Evolutionary conservation across 352 stramenopile species (phyloP).

Genomic region (Phytophthora meadii): DNA sequence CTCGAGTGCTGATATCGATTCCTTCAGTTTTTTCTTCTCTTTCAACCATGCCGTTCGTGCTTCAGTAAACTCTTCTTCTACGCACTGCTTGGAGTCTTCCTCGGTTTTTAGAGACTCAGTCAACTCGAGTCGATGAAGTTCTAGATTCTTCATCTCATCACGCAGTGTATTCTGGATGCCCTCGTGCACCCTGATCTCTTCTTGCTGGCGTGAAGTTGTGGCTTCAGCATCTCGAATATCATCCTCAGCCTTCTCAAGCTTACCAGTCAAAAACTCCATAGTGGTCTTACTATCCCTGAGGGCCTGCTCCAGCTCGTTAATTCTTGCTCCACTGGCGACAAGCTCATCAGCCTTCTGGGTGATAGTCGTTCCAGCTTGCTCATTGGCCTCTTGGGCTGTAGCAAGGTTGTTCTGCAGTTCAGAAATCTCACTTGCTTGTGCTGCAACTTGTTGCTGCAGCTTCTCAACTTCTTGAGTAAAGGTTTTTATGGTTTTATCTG

Average conservation of each 20-base stretch:
- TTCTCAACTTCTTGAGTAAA: conserved; percentile 21
- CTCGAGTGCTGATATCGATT: conserved; percentile 26
- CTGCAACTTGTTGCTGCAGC: conserved; percentile 29
- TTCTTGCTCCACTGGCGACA: conserved; percentile 17
- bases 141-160: conserved; percentile 36
- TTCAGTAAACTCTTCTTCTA: conserved; percentile 27
- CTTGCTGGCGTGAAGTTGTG: conserved; percentile 8
- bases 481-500: conserved; percentile 28
- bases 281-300: conserved; percentile 15
- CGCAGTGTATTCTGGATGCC: conserved; percentile 31
- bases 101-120: conserved; percentile 36
- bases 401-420: conserved; percentile 29
- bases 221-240: conserved; percentile 34
- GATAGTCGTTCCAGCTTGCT: conserved; percentile 16
- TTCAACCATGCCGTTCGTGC: conserved; percentile 25
- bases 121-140: conserved; percentile 36
- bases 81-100: conserved; percentile 35
- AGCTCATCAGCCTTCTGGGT: conserved; percentile 23
- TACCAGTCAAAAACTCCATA: conserved; percentile 18
- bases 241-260: conserved; percentile 24
- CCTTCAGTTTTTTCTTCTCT: conserved; percentile 31
- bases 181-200: conserved; percentile 42
- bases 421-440: conserved; percentile 15
- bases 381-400: conserved; percentile 27
- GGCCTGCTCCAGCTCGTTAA: conserved; percentile 32